Conservation (phyloP, 108 stramenopile genomes). For the Cyclostephanos invisitatus region DNA sequence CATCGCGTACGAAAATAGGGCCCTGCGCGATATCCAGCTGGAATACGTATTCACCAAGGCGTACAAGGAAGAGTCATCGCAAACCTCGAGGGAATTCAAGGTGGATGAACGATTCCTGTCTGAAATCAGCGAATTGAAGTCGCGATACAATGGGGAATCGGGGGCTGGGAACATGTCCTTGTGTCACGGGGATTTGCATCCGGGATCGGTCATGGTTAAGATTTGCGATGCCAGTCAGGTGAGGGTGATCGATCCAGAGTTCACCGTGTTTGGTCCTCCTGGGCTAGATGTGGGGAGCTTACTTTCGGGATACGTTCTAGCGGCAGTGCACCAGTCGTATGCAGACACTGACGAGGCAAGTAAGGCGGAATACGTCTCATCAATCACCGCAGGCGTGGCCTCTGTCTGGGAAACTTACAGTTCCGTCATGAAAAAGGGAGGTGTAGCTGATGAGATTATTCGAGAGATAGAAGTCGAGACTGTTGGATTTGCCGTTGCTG, state of each 20-base stretch:
- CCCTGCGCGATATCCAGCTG: conserved; percentile 74
- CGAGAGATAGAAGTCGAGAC: conserved; percentile 66
- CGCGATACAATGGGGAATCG: conserved; percentile 64
- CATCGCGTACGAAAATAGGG: conserved; percentile 73
- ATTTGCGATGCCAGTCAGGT: conserved; percentile 30
- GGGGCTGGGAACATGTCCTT: conserved; percentile 49
- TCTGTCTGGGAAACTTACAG: conserved; percentile 62
- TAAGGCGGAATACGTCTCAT: conserved; percentile 35
- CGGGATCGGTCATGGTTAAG: conserved; percentile 80
- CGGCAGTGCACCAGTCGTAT: conserved; percentile 69
- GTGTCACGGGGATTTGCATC: conserved; percentile 84
- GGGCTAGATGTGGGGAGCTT: conserved; percentile 83
- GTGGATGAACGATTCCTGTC: conserved; percentile 61
- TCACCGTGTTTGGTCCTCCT: conserved; percentile 82
- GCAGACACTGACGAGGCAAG: conserved; percentile 28
- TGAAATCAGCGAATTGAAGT: conserved; percentile 64
- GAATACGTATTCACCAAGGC: conserved; percentile 86
- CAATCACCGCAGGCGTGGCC: conserved; percentile 47
- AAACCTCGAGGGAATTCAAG: conserved; percentile 57
- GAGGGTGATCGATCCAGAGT: conserved; percentile 85
- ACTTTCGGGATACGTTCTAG: conserved; percentile 70
- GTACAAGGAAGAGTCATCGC: conserved; percentile 70
- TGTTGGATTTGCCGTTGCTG: conserved; percentile 76
- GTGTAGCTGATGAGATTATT: conserved; percentile 47
- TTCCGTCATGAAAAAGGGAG: conserved; percentile 43